Base-by-base conservation (phyloP, 768 basidiomycete genomes). In the Melanogaster broomeanus region DNA sequence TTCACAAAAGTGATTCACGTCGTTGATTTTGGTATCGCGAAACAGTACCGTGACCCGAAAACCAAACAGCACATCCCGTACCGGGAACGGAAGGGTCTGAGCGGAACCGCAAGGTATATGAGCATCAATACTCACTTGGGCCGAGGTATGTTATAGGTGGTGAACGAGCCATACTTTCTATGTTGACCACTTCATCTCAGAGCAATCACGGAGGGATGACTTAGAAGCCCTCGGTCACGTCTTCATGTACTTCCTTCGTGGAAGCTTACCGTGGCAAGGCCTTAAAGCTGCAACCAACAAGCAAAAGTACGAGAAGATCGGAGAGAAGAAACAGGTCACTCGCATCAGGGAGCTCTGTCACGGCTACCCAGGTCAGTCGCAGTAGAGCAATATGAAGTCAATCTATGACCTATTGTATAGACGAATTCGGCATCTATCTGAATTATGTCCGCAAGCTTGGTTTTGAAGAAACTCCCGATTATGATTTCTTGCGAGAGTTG, bases 221-320 rank as follows among this genome's bases (percentile, higher is more conserved):
- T 76, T 99, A 30, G 97, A 99, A 75, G 91, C 97, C n/a, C 83
- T 99, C 18, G 97, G 97, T 2, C 97, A 99, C 74, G 97, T 99
- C 61, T 99, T 99, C 77, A 97, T 99, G 91, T 99, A 99, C 77
- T 98, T 99, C 74, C 72, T 98, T 45, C 84, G 97, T 47, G 97
- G 97, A 19, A 96, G 94, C 61, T 67, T 99, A 47, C 97, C 97
- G 21, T 99, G 97, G 97, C 97, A 99, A 67, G 97, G 97, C 51
- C 82, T 99, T 51, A 98, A 98, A 74, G 97, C 97, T 30, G 97
- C 97, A 25, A 99, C 95, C 45, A 98, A 99, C 79, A 99, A 99
- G 77, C 97, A 98, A 71, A 93, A 98, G 79, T 99, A 99, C 75
- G 96, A 99, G 79, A 99, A 98, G 80, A 99, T 99, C 70, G 96